These are phyloP conservation scores for Petasospora fabianii DNA, from an alignment of 1,139 yeast genomes.

Conservation along the genomic window DNA sequence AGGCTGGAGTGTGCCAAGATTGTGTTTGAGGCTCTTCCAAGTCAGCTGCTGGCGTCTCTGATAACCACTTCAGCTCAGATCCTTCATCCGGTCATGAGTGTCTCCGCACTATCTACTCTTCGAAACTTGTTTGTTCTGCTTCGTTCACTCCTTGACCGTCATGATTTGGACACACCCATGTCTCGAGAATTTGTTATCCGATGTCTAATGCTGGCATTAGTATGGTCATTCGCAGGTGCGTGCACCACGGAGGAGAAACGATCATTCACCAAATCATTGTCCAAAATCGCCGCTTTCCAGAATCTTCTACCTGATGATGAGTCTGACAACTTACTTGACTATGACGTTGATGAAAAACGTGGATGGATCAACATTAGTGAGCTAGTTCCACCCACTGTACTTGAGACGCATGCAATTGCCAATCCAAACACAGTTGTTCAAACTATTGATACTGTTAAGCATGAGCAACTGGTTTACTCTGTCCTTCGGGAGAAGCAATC, in stretches of 20 bases:
- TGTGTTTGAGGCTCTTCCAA: slow-evolving; percentile 21
- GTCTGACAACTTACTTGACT: slow-evolving; percentile 37
- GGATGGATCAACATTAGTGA: slow-evolving; percentile 53
- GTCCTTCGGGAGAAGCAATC: slow-evolving; percentile 58
- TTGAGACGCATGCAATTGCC: slow-evolving; percentile 63
- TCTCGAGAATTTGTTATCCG: slow-evolving; percentile 23
- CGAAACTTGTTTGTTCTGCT: slow-evolving; percentile 35
- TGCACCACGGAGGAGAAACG: slow-evolving; percentile 22
- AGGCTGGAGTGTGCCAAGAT: slow-evolving; percentile 4
- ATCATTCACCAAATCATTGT: slow-evolving; percentile 34
- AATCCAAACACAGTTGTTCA: slow-evolving; percentile 69
- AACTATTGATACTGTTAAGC: slow-evolving; percentile 72
- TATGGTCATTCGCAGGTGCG: slow-evolving; percentile 61
- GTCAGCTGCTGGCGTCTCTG: slow-evolving; percentile 15
- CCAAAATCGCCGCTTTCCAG: slow-evolving; percentile 32
- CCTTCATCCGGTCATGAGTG: slow-evolving; percentile 54
- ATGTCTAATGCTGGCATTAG: slow-evolving; percentile 41
- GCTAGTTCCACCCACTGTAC: slow-evolving; percentile 42
- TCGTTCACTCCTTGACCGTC: slow-evolving; percentile 7
- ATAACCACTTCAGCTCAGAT: slow-evolving; percentile 21
- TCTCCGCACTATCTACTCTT: slow-evolving; percentile 38
- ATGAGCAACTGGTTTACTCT: slow-evolving; percentile 58
- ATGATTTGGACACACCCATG: not conserved
- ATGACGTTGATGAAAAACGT: slow-evolving; percentile 51
- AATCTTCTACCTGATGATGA: slow-evolving; percentile 18